Evolutionary conservation across 805 yeast genomes (phyloP).

Genomic region (Wickerhamomyces subpelliculosus): DNA sequence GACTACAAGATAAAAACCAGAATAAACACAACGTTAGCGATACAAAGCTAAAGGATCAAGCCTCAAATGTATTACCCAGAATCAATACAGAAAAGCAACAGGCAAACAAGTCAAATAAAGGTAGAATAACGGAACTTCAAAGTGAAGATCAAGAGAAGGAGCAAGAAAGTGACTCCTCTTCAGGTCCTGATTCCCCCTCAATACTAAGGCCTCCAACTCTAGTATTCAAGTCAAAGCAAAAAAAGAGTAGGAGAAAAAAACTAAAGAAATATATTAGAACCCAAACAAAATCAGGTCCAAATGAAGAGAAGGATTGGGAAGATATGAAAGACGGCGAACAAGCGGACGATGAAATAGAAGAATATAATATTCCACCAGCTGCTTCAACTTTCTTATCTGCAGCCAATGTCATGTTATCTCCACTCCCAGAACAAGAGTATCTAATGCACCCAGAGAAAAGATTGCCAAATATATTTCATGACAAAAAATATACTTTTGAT

Average conservation of each 20-base stretch:
- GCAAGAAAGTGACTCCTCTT: no score
- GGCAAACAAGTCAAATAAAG: neutral
- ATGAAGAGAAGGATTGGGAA: conserved; percentile 10
- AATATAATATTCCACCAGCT: conserved; percentile 50
- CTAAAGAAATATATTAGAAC: conserved; percentile 15
- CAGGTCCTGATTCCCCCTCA: conserved; percentile 4
- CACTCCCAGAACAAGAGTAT: conserved; percentile 64
- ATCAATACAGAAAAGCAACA: neutral
- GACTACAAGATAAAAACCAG: neutral
- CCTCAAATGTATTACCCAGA: neutral
- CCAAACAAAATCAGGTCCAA: conserved; percentile 10
- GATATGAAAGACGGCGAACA: conserved; percentile 1
- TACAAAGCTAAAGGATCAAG: neutral
- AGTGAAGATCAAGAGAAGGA: no score
- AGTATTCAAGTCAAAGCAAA: neutral
- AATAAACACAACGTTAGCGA: neutral
- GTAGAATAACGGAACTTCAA: no score
- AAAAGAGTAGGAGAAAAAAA: conserved; percentile 8
- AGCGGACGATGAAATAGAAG: conserved; percentile 4
- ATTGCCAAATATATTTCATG: conserved; percentile 70
- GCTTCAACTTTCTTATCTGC: conserved; percentile 78
- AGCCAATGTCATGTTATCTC: conserved; percentile 68
- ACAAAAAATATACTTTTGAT: conserved; percentile 57
- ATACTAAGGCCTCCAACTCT: neutral
- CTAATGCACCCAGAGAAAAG: conserved; percentile 62